Evolutionary conservation across 78 protist genomes (phyloP), one percentile per base, ranked within the genome.

Genomic region (Pelomyxa schiedti): DNA sequence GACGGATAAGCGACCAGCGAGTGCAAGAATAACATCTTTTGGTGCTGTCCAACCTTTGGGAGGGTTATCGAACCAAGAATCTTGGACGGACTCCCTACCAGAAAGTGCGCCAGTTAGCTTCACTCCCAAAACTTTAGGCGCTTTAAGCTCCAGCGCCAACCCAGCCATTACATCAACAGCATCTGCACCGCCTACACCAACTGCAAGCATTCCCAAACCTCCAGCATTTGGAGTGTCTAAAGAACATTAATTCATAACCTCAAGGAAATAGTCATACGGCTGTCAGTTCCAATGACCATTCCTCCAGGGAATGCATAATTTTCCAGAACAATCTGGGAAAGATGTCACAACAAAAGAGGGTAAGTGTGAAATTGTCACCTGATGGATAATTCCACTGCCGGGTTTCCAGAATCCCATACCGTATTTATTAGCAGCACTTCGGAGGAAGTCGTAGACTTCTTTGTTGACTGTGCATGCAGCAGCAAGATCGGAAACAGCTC

Each of bases 111-210:
- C 96, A 22, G 94, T 90, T 39, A 92, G 82, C 74, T 92, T 75
- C 36, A 94, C 97, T 70, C 97, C 97, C 65, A 90, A 89, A 69
- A 94, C 87, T 85, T 94, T 94, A 76, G 97, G 97, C 29, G 90
- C 86, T 88, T 92, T 92, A 42, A 94, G 77, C 64, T 92, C 97
- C 97, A 95, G 92, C 42, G 95, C 92, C 37, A 94, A 37, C 68
- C 85, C 93, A 2, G 92, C 93, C 97, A 88, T 88, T n/a, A 83
- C 96, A 83, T 92, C 97, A 53, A 92, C 96, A n/a, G 96, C 97
- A 66, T 92, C 97, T 32, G 96, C 97, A 64, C 95, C 97, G 42
- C 97, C 93, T n/a, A 89, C 93, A 66, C 96, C 96, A 39, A 89
- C 79, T 2, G 93, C 86, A 58, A 79, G 26, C 86, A 87, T 89